phyloP scores from a whole-genome alignment of 2,329 filamentous ascomycete genomes.

The Exophiala phaeomuriformis region DNA sequence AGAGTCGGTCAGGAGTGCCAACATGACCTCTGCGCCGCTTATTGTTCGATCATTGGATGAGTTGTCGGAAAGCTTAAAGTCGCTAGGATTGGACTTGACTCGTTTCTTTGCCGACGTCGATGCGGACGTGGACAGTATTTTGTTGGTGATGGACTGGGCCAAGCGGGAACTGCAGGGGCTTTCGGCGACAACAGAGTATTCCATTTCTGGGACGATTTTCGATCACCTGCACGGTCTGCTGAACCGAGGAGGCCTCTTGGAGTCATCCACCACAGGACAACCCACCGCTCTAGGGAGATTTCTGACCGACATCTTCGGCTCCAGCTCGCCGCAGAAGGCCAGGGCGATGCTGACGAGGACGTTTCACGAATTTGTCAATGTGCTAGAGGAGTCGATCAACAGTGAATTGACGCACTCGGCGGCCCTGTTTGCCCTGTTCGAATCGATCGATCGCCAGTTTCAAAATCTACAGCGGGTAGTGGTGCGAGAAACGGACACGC shows the following conservation, averaged over 20 bases:
- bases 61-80: slow-evolving; percentile 76
- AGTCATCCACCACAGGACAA: slow-evolving; percentile 29
- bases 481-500: slow-evolving; percentile 70
- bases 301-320: slow-evolving; percentile 67
- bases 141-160: slow-evolving; percentile 95
- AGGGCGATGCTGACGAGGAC: slow-evolving; percentile 74
- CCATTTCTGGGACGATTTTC: slow-evolving; percentile 47
- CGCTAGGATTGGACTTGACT: slow-evolving; percentile 74
- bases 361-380: slow-evolving; percentile 77
- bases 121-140: slow-evolving; percentile 83
- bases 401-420: slow-evolving; percentile 75
- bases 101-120: slow-evolving; percentile 91
- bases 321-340: slow-evolving; percentile 72
- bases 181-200: slow-evolving; percentile 45
- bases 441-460: slow-evolving; percentile 84
- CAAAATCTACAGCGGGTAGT: slow-evolving; percentile 79
- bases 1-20: slow-evolving; percentile 79
- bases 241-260: slow-evolving; percentile 45
- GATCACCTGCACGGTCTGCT: slow-evolving; percentile 78
- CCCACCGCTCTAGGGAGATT: slow-evolving; percentile 64
- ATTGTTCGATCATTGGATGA: slow-evolving; percentile 82
- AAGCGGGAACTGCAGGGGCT: slow-evolving; percentile 72
- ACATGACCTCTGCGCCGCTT: slow-evolving; percentile 80
- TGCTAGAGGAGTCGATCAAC: slow-evolving; percentile 82
- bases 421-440: slow-evolving; percentile 79